Evolutionary conservation across 345 rosid genomes (phyloP).

Genomic region (sweet orange (Citrus sinensis)): DVS_A1.0 CM039163.1:9038001-9038500

Average conservation of each 20-base stretch:
- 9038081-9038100: constrained; percentile 63
- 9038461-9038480: not conserved
- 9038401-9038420: not conserved
- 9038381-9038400: not conserved
- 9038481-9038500: not conserved
- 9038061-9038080: constrained; percentile 63
- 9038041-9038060: constrained; percentile 76
- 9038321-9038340: not conserved
- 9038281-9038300: not conserved
- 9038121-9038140: constrained; percentile 71
- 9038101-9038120: constrained; percentile 75
- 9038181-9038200: constrained; percentile 44
- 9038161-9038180: constrained; percentile 68
- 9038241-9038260: not conserved
- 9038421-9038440: not conserved
- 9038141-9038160: constrained; percentile 84
- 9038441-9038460: not conserved
- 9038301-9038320: not conserved
- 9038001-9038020: constrained; percentile 54
- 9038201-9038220: constrained; percentile 46
- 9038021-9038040: constrained; percentile 72
- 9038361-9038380: not conserved
- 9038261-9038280: not conserved
- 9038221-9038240: constrained; percentile 42
- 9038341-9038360: not conserved